Evolutionary conservation across 805 yeast genomes (phyloP), one percentile per base, ranked within the genome.

Genomic region (Torulaspora indica): DNA sequence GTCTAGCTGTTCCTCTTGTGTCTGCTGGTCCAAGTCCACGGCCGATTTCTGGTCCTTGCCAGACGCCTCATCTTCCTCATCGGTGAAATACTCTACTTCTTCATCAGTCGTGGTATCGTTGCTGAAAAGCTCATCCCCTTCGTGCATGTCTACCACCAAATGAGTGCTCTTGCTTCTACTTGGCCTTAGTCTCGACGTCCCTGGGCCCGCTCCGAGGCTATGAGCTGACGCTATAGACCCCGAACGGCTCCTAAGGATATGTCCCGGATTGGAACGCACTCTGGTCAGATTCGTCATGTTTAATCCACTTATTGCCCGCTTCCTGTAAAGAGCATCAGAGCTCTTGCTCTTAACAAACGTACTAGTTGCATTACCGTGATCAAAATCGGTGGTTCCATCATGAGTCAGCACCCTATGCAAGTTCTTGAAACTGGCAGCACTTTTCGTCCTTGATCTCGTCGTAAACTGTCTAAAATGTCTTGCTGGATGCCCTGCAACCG

Each of bases 21-120:
- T 8, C 42, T 22, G 35, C 29, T 31, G 7, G 17, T 31, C 5
- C 14, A 15, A 8, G 17, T 15, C 15, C 12, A 13, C 42, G 4
- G 28, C 28, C 10, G 31, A 29, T 17, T 38, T 33, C 10, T 31
- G 32, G 17, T 24, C 38, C 22, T 38, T 35, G n/a, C 38, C 15
- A 9, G 27, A 38, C 2, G 46, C 48, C n/a, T 45, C 53, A 13
- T 50, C 56, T 30, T 60, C 71, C 45, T 66, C 65, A 43, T 68
- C 65, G 15, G 71, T 67, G 46, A 69, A 68, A n/a, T 62, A 58
- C 13, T 71, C 75, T 1, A 67, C 75, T 45, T 69, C 74, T 39
- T 69, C 74, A 42, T 67, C 73, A 13, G 56, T 50, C 25, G 57
- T 59, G 3, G 43, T 35, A 35, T 51, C 61, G 28, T 42, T 54